Percentiles rank a stretch among this genome's conserved stretches.
These are phyloP conservation scores for Sporobolomyces roseus DNA, from an alignment of 768 basidiomycete species.

Conservation along the genomic window DNA sequence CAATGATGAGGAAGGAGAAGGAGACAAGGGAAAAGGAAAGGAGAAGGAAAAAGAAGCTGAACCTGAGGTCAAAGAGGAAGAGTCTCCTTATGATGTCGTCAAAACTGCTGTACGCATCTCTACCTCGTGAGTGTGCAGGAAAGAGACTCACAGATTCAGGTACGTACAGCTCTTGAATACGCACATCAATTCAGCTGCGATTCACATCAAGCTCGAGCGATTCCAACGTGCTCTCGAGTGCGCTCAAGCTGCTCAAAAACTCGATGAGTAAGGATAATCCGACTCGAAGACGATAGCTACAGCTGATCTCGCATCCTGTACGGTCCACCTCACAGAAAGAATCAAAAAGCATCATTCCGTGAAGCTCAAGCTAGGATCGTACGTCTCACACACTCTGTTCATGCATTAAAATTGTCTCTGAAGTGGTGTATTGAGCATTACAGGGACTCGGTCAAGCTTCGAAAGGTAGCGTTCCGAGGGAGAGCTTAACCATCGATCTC, in stretches of 20 bases:
- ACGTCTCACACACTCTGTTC: not conserved
- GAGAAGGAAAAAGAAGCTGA: not conserved
- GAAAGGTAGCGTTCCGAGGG: no score
- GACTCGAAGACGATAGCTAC: no score
- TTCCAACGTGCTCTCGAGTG: constrained; percentile 31
- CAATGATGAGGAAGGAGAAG: no score
- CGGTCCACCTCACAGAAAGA: not conserved
- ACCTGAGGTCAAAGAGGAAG: not conserved
- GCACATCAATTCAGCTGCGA: constrained; percentile 21
- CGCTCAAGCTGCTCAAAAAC: constrained; percentile 8
- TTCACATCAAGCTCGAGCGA: constrained; percentile 23
- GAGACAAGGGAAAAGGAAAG: not conserved
- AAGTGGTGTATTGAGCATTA: no score
- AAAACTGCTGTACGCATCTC: constrained; percentile 5
- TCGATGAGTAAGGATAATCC: constrained; percentile 16
- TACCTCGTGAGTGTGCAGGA: no score
- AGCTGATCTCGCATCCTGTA: no score
- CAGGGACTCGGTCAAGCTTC: constrained; percentile 19
- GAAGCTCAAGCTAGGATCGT: constrained; percentile 34
- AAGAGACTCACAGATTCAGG: no score
- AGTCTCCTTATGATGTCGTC: not conserved
- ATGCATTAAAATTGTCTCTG: no score
- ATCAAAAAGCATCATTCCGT: constrained; percentile 26
- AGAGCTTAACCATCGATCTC: no score
- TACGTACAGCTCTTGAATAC: constrained; percentile 9